Conservation (phyloP, 345 rosid genomes). For the Pistacia integerrima region DNA sequence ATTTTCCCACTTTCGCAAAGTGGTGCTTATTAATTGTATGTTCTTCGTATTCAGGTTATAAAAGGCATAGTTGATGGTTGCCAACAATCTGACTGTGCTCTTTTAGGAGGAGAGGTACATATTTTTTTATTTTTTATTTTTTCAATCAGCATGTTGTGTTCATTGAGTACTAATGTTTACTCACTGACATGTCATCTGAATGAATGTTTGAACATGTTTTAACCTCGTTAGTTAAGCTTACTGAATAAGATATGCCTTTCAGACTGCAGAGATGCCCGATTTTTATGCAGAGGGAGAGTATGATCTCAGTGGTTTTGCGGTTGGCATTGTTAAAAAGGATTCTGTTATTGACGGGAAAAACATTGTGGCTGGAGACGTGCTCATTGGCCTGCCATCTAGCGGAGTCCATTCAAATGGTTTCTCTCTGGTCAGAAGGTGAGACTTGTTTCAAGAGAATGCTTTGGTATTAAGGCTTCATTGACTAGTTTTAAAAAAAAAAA, state of each 20-base stretch:
- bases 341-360: conserved; percentile 81
- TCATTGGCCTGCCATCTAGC: conserved; percentile 88
- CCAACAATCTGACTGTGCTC: conserved; percentile 72
- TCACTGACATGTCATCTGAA: not conserved
- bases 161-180: not conserved
- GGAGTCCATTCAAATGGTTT: conserved; percentile 98
- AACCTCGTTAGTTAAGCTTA: not conserved
- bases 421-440: conserved; percentile 83
- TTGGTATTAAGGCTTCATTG: not conserved
- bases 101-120: conserved; percentile 93
- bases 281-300: conserved; percentile 86
- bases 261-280: conserved; percentile 98
- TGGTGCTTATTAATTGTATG: not conserved
- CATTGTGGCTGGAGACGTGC: conserved; percentile 75
- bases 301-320: conserved; percentile 93
- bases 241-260: conserved; percentile 11
- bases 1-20: not conserved
- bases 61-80: conserved; percentile 97
- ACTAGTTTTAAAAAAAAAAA: no score
- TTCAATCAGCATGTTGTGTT: not conserved
- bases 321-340: conserved; percentile 79
- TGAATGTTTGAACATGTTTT: not conserved
- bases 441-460: not conserved
- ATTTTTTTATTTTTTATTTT: not conserved
- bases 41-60: conserved; percentile 57